Conservation (phyloP, 1,284 basidiomycete species). For the Porogramme epimiltina region DNA sequence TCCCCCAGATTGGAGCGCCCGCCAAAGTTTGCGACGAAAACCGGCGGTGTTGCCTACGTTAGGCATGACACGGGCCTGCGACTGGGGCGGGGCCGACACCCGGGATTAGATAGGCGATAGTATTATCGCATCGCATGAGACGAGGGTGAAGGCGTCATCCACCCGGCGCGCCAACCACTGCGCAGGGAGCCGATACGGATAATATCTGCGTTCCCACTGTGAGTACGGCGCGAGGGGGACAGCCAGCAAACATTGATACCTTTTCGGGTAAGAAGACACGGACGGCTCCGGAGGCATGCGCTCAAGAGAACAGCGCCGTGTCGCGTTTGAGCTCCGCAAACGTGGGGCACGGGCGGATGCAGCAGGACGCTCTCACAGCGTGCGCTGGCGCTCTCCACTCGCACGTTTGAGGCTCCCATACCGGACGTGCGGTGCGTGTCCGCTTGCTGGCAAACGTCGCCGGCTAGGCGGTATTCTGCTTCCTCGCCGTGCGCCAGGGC, state of each 20-base stretch:
- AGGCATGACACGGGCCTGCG: not conserved
- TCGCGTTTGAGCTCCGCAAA: slow-evolving; percentile 3
- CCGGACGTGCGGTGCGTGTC: slow-evolving; percentile 11
- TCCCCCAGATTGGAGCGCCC: too few relatives aligned
- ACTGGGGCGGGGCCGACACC: not conserved
- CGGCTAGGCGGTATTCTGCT: slow-evolving; percentile 15
- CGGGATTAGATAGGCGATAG: slow-evolving; percentile 5
- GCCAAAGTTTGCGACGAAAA: not conserved
- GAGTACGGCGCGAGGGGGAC: slow-evolving; percentile 8
- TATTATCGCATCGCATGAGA: too few relatives aligned
- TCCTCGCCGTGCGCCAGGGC: too few relatives aligned
- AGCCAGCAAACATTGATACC: slow-evolving; percentile 7
- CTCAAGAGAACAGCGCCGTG: not conserved
- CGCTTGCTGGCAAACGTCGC: slow-evolving; percentile 15
- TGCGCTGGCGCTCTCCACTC: slow-evolving; percentile 2
- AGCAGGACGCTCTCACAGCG: slow-evolving; percentile 12
- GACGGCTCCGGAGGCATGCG: slow-evolving; percentile 15
- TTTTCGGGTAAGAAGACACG: slow-evolving; percentile 9
- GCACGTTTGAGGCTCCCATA: slow-evolving; percentile 15
- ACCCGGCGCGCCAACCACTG: not conserved
- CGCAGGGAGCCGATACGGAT: slow-evolving; percentile 6
- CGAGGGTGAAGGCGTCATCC: too few relatives aligned
- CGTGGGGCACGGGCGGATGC: slow-evolving; percentile 9
- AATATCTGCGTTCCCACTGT: slow-evolving; percentile 19
- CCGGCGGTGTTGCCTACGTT: not conserved